Conservation (phyloP, 192 early-diverging fungal genomes). For the Podila clonocystis region DNA sequence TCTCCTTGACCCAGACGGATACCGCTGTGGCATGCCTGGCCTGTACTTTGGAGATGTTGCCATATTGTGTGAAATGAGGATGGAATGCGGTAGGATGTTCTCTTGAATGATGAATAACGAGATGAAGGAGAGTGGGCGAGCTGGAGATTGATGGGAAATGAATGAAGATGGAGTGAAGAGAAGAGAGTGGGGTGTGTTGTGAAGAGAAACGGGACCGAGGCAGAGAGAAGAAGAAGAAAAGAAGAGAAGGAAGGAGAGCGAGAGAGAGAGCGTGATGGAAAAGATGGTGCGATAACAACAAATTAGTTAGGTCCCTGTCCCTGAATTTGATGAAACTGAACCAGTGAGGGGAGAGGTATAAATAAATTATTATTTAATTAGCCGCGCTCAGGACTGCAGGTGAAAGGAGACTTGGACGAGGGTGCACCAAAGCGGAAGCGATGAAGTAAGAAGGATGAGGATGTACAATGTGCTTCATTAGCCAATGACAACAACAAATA, state of each 20-base stretch:
- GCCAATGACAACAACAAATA: neutral
- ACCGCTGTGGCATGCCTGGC: conserved; percentile 20
- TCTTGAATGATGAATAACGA: neutral
- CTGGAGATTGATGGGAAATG: neutral
- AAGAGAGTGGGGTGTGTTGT: neutral
- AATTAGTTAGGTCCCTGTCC: neutral
- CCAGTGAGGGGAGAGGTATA: no score
- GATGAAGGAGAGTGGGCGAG: neutral
- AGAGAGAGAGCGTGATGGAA: neutral
- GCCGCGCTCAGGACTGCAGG: no score
- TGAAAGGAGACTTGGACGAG: no score
- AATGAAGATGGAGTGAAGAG: neutral
- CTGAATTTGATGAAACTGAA: no score
- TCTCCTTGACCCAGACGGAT: conserved; percentile 11
- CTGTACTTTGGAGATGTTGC: conserved; percentile 45
- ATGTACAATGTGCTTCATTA: neutral
- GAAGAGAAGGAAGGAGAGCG: neutral
- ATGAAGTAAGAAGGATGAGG: neutral
- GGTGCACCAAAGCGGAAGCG: no score
- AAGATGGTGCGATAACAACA: neutral
- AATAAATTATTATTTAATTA: no score
- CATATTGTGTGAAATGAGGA: conserved; percentile 2
- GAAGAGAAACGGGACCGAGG: neutral
- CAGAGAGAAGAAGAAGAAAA: neutral
- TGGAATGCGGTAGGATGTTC: neutral